phyloP scores from a whole-genome alignment of 2,329 filamentous ascomycete genomes.

The Colletotrichum liaoningense region DNA sequence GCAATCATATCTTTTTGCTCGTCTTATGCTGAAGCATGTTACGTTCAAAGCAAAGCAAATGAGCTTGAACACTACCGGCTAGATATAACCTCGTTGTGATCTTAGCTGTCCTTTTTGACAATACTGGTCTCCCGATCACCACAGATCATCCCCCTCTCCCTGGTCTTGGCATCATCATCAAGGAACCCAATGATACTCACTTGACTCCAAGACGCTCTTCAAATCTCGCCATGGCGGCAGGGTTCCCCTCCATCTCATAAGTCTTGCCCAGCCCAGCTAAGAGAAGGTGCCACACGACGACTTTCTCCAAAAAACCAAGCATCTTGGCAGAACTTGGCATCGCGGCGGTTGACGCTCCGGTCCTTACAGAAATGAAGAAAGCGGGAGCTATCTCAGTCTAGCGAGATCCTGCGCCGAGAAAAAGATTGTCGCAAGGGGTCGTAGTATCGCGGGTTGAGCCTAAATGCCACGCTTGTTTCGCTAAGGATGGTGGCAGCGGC shows the following conservation, averaged over 20 bases:
- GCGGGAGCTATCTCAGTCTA: neutral
- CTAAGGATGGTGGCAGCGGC: slow-evolving; percentile 6
- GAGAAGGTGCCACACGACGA: neutral
- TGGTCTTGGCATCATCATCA: neutral
- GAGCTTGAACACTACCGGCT: neutral
- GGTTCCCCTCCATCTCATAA: neutral
- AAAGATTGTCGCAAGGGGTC: slow-evolving; percentile 3
- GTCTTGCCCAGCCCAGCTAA: neutral
- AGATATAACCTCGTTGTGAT: neutral
- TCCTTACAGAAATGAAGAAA: neutral
- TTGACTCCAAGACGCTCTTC: neutral
- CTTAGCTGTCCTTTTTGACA: neutral
- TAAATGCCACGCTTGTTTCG: slow-evolving; percentile 17
- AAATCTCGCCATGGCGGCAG: neutral
- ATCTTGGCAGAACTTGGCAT: slow-evolving; percentile 33
- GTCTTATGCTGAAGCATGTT: neutral
- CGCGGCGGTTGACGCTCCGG: slow-evolving; percentile 18
- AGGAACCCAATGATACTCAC: neutral
- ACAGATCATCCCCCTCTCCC: neutral
- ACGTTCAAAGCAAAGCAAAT: neutral
- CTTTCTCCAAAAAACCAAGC: slow-evolving; percentile 21
- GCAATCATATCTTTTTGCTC: neutral
- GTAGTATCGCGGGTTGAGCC: neutral
- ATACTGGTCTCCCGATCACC: neutral
- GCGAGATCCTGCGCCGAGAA: neutral